Evolutionary conservation across 768 basidiomycete species (phyloP).

Genomic region (Suillus lakei): DNA sequence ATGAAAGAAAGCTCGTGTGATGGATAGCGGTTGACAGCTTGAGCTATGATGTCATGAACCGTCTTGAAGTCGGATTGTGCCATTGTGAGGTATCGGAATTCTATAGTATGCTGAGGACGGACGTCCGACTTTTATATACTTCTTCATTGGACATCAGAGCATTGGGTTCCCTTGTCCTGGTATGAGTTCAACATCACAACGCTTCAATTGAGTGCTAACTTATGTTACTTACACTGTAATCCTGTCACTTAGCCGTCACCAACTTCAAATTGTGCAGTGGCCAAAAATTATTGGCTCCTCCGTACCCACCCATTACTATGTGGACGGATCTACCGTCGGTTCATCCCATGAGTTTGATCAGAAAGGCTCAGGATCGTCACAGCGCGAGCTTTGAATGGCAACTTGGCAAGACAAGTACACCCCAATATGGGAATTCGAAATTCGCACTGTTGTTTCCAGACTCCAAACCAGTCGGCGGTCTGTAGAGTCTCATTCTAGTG

Average conservation of each 20-base stretch:
- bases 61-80: not conserved
- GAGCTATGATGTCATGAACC: not conserved
- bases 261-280: not conserved
- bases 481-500: too few relatives aligned
- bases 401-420: not conserved
- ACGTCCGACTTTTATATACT: not conserved
- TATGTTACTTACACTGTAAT: not conserved
- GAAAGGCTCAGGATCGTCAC: not conserved
- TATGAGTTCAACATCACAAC: not conserved
- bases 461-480: too few relatives aligned
- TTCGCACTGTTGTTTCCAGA: too few relatives aligned
- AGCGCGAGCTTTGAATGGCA: not conserved
- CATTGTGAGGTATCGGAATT: not conserved
- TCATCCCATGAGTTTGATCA: not conserved
- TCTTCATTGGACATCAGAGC: not conserved
- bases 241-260: not conserved
- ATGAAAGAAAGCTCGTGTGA: slow-evolving; percentile 28
- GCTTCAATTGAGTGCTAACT: not conserved
- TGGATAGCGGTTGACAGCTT: slow-evolving; percentile 1
- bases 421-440: not conserved
- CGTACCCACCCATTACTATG: not conserved
- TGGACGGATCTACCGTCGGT: not conserved
- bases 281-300: not conserved
- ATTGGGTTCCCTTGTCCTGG: not conserved
- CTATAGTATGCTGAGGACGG: not conserved